Conservation (phyloP, 2,329 filamentous ascomycete genomes). For the Aureobasidium zeae region DNA sequence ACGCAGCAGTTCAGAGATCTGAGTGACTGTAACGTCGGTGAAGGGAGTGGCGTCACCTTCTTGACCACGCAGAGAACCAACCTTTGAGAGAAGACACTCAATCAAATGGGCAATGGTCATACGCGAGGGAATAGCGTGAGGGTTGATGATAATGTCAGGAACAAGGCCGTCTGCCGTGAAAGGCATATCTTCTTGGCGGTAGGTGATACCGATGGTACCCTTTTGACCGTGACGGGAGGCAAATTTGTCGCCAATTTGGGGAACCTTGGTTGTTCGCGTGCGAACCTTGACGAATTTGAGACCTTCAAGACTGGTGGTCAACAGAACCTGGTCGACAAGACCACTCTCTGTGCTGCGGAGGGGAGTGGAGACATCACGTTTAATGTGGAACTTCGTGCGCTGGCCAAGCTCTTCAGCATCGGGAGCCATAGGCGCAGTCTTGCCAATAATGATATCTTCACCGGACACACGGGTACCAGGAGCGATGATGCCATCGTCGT, state of each 20-base stretch:
- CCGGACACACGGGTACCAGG: slow-evolving; percentile 91
- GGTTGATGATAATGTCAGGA: slow-evolving; percentile 97
- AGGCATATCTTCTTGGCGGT: slow-evolving; percentile 96
- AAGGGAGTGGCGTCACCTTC: slow-evolving; percentile 98
- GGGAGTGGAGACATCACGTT: slow-evolving; percentile 91
- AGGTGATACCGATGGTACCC: slow-evolving; percentile 97
- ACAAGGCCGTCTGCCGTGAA: slow-evolving; percentile 86
- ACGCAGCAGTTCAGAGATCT: slow-evolving; percentile 74
- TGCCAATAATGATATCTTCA: slow-evolving; percentile 98
- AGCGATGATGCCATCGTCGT: slow-evolving; percentile 89
- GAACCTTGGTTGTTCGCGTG: slow-evolving; percentile 93
- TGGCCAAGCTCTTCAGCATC: slow-evolving; percentile 92
- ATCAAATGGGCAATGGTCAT: slow-evolving; percentile 99
- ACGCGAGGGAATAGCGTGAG: slow-evolving; percentile 97
- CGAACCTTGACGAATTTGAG: slow-evolving; percentile 95
- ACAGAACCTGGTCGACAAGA: slow-evolving; percentile 85
- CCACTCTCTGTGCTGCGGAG: slow-evolving; percentile 92
- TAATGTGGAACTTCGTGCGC: slow-evolving; percentile 78
- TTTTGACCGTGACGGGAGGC: slow-evolving; percentile 98
- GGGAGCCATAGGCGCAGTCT: slow-evolving; percentile 87
- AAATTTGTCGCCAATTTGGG: slow-evolving; percentile 98
- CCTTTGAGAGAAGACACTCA: slow-evolving; percentile 94
- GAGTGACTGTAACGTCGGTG: slow-evolving; percentile 93
- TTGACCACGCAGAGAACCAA: slow-evolving; percentile 82
- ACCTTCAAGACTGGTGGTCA: slow-evolving; percentile 91